Evolutionary conservation across 257 asterid species (phyloP), one percentile per base, ranked within the genome.

Genomic region (Scutellaria baicalensis): DNA sequence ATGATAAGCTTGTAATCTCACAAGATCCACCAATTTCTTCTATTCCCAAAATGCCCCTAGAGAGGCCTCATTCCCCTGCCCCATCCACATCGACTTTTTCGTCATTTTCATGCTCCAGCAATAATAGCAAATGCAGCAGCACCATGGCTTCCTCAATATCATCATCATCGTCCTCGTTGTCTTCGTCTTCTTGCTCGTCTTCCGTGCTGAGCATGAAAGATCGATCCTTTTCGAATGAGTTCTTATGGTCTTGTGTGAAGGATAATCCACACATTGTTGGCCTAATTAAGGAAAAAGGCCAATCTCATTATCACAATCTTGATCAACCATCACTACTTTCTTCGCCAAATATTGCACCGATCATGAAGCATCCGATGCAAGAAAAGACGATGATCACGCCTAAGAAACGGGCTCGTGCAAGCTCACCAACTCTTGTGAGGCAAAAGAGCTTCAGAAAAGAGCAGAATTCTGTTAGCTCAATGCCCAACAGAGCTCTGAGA

Each of bases 381-480:
- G 89, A 80, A 64, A 78, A 71, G 47, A 48, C 65, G 8, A 8
- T 5, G 65, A 11, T 43, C 31, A 12, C 85, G 42, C 88, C 87
- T 10, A 90, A 72, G 81, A 90, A 90, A 58, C 61, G 94, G 55
- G 73, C 83, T 1, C 92, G 97, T 4, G 72, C 85, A 5, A 82
- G 50, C 47, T 90, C 92, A 4, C 96, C 96, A 0, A 76, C 84
- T 2, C 72, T 85, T 0, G 76, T 69, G 7, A 78, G 92, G 68
- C 97, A 88, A 47, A 90, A 88, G 81, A 88, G 95, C 66, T 80
- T 81, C 77, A 71, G 93, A 54, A 83, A 56, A 63, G 95, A 90
- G 13, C 77, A 48, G 18, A 76, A 10, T 74, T 61, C 60, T 6
- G 3, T 59, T 16, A n/a, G 40, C 18, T 59, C 80, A 51, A 23